phyloP scores from a whole-genome alignment of 2,329 filamentous ascomycete species.

The Herpotrichia juniperi region DNA sequence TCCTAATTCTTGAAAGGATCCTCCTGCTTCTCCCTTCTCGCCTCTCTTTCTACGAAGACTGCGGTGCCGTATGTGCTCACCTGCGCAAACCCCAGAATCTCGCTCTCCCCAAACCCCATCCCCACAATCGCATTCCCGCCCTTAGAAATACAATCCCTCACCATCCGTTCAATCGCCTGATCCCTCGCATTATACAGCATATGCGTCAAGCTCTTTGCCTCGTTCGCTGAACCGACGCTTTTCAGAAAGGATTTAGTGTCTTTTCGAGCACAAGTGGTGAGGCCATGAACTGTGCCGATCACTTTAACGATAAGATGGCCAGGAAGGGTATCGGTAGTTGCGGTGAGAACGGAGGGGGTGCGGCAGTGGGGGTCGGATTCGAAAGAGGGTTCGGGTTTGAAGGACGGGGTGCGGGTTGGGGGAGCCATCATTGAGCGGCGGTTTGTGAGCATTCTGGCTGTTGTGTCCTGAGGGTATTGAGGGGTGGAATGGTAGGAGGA shows the following conservation, averaged over 20 bases:
- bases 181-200: slow-evolving; percentile 41
- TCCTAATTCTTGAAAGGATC: slow-evolving; percentile 20
- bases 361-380: slow-evolving; percentile 36
- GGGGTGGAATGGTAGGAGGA: not conserved
- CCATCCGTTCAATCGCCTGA: slow-evolving; percentile 41
- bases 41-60: slow-evolving; percentile 35
- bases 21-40: slow-evolving; percentile 19
- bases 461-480: not conserved
- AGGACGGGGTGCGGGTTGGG: slow-evolving; percentile 30
- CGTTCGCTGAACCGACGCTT: slow-evolving; percentile 33
- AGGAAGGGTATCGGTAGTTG: slow-evolving; percentile 32
- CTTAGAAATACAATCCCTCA: slow-evolving; percentile 36
- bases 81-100: slow-evolving; percentile 40
- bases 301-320: slow-evolving; percentile 33
- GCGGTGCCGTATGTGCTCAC: slow-evolving; percentile 41
- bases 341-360: slow-evolving; percentile 34
- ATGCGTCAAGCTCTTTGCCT: slow-evolving; percentile 37
- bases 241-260: slow-evolving; percentile 43
- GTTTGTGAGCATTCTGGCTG: slow-evolving; percentile 39
- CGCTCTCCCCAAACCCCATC: slow-evolving; percentile 37
- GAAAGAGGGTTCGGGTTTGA: slow-evolving; percentile 13
- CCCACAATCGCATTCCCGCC: slow-evolving; percentile 42
- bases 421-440: slow-evolving; percentile 43
- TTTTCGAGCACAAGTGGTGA: slow-evolving; percentile 39
- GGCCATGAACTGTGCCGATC: slow-evolving; percentile 39